A percentile compares a stretch with the other conserved stretches of the same genome.
Conservation (phyloP, 140 eudicot genomes). For the Ambrosia hybrid region DNA sequence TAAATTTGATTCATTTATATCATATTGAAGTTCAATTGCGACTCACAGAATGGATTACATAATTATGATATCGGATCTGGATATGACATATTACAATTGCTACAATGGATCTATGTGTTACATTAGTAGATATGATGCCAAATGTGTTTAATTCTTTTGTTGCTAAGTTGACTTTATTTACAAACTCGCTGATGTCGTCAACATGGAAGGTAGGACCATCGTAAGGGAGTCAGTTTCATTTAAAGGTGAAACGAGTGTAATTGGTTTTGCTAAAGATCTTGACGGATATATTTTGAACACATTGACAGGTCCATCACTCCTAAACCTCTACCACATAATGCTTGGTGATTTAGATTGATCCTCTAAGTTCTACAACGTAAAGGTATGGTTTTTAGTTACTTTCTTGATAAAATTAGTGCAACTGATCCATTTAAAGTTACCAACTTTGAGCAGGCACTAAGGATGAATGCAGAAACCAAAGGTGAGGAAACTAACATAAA, state of each 20-base stretch:
- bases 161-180: conserved; percentile 42
- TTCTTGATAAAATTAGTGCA: too few species aligned
- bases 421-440: too few species aligned
- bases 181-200: conserved; percentile 66
- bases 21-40: background rate
- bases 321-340: conserved; percentile 94
- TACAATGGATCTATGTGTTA: conserved; percentile 61
- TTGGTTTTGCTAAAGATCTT: conserved; percentile 92
- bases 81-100: conserved; percentile 89
- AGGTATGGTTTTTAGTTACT: too few species aligned
- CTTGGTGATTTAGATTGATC: conserved; percentile 92
- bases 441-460: too few species aligned
- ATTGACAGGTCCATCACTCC: conserved; percentile 69
- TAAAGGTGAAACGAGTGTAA: conserved; percentile 71
- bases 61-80: conserved; percentile 90
- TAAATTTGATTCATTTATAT: too few species aligned
- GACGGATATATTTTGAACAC: conserved; percentile 87
- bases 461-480: too few species aligned
- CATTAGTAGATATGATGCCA: conserved; percentile 1
- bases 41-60: conserved; percentile 46
- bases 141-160: background rate
- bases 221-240: conserved; percentile 90
- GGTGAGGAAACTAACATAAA: too few species aligned
- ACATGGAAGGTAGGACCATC: conserved; percentile 75
- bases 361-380: conserved; percentile 51